Base-by-base conservation (phyloP, 2,329 filamentous ascomycete species). In the Cryphonectria japonica region DNA sequence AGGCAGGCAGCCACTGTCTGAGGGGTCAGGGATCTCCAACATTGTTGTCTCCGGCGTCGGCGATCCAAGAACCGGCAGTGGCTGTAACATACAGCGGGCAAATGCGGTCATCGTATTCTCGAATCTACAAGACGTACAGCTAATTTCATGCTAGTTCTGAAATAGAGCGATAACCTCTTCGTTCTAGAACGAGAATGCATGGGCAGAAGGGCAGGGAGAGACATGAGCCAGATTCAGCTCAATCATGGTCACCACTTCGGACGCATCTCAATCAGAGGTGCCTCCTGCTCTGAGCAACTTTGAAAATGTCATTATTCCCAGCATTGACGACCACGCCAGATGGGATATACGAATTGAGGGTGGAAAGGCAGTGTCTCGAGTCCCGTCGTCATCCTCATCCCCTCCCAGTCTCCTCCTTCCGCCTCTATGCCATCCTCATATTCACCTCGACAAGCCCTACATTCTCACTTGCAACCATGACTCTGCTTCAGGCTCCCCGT, bases 401-500 rank as follows among this genome's bases (percentile, higher is more conserved):
- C 39, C 37, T 57, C 73, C 77, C 6, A 76, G 73, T 34, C 76
- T 82, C 22, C 69, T 82, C 2, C 74, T 83, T 7, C 80, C 81
- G 7, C 64, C 81, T 3, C 84, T 93, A 3, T 92, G 90, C 74
- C 92, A 93, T 76, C 90, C 91, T 9, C 91, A 93, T 74, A 87
- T 93, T 66, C 92, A 93, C 76, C 83, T 93, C 39, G 92, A 93
- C 79, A 91, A 91, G 76, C 85, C 87, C 54, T 91, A 88, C 74
- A 79, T 91, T 39, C 82, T 91, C 13, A 87, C 80, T 22, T 76
- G 77, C 69, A 78, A 79, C 71, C 73, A 74, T 5, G 75, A 74
- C 1, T 26, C 74, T 3, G 57, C 68, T 2, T 59, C 68, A 13
- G 50, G 32, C 37, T 34, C 46, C 46, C n/a, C 83, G 29, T 84